These are phyloP conservation scores for Fusarium solani-melongenae DNA, from an alignment of 2,329 filamentous ascomycete genomes.

Conservation along the genomic window DNA sequence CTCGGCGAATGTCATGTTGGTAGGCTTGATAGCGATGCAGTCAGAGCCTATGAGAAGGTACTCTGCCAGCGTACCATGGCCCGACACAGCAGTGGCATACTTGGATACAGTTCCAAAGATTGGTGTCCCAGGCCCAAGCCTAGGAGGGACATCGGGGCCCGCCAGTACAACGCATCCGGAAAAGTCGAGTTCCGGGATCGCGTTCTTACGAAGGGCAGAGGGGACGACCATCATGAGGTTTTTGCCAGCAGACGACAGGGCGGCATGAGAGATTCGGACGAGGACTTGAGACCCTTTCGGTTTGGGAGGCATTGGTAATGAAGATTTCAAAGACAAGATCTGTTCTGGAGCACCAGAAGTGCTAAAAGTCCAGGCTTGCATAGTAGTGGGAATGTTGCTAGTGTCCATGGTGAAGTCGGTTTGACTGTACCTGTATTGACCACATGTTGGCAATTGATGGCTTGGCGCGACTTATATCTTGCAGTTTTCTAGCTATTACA, in stretches of 20 bases:
- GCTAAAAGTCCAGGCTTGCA: neutral
- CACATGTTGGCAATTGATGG: neutral
- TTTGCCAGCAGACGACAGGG: neutral
- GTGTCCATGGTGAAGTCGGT: neutral
- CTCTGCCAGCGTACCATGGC: neutral
- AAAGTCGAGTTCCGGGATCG: neutral
- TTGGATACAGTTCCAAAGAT: neutral
- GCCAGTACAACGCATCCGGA: neutral
- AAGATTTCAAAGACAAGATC: neutral
- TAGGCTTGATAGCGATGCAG: neutral
- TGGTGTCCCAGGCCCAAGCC: neutral
- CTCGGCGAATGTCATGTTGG: neutral
- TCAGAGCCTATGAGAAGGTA: neutral
- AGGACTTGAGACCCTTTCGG: neutral
- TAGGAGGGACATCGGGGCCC: neutral
- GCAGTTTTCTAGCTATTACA: neutral
- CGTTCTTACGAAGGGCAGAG: neutral
- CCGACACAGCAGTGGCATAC: neutral
- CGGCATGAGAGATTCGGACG: neutral
- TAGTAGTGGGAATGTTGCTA: neutral
- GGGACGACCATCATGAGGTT: neutral
- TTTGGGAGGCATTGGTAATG: neutral
- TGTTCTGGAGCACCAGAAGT: neutral
- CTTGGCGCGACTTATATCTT: neutral
- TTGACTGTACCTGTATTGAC: neutral